These are phyloP conservation scores for Toxicodendron radicans DNA, from an alignment of 345 rosid genomes.

Conservation along the genomic window DNA sequence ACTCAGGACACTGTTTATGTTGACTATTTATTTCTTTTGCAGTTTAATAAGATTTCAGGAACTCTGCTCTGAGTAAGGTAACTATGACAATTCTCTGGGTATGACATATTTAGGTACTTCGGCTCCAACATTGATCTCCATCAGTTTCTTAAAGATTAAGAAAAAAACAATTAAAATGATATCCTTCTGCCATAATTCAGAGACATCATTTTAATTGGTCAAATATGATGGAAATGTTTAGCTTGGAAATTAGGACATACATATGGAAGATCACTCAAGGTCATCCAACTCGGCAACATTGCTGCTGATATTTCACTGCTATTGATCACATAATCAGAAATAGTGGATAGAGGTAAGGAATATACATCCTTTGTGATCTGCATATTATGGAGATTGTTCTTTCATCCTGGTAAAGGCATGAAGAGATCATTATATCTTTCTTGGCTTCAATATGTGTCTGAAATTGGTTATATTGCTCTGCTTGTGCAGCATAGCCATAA, in stretches of 20 bases:
- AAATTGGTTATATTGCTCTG: not conserved
- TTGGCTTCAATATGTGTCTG: not conserved
- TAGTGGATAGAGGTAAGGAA: not conserved
- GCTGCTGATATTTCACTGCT: not conserved
- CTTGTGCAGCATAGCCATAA: not conserved
- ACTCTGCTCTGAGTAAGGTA: constrained; percentile 37
- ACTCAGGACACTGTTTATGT: not conserved
- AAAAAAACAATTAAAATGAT: not conserved
- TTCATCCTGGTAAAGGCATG: not conserved
- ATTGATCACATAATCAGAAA: not conserved
- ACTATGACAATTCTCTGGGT: not conserved
- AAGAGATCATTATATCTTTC: not conserved
- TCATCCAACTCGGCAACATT: not conserved
- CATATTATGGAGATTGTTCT: not conserved
- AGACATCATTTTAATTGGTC: not conserved
- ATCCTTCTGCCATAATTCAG: not conserved
- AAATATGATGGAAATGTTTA: not conserved
- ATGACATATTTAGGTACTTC: constrained; percentile 9
- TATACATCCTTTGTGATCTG: not conserved
- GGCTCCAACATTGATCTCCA: not conserved
- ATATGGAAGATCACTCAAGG: no score
- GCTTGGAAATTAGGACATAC: not conserved
- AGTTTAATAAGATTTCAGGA: constrained; percentile 58
- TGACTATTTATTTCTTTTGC: constrained; percentile 17
- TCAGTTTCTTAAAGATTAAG: not conserved